Evolutionary conservation across 495 filamentous ascomycete genomes (phyloP), one percentile per base, ranked within the genome.

Genomic region (Hypoxylon crocopeplum): DNA sequence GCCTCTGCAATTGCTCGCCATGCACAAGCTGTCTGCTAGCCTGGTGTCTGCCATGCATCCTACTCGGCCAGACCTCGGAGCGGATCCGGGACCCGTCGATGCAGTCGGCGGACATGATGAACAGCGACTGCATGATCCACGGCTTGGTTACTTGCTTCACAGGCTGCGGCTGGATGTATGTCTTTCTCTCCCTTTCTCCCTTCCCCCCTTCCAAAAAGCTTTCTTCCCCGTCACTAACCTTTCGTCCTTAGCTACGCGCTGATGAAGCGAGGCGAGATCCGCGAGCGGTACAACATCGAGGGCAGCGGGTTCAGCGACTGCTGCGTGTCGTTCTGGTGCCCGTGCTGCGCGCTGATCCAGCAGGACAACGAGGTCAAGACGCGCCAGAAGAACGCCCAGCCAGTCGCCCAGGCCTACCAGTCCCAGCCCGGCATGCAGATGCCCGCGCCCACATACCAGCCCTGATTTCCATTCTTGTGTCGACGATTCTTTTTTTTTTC

Each of bases 241-340:
- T 21, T 33, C 3, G 15, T 0, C 19, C 7, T 45, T 53, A 70
- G 72, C 37, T 62, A 78, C 45, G 54, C 48, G 44, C 79, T 81
- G 71, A 62, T 84, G 55, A 81, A 85, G 66, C 83, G 84, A 30
- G 62, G 67, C 32, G 76, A 82, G 41, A 74, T 85, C 46, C 80
- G 85, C 10, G 59, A 79, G 16, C 72, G 70, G 17, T 83, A 81
- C 69, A 64, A 73, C 50, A 80, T 88, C 69, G 62, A 80, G n/a
- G 84, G 84, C 24, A 77, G 75, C 44, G 73, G 68, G 7, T 72
- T 71, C 69, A 73, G 53, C 29, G 85, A 86, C 62, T 83, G 75
- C 67, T 75, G 78, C 45, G 68, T 71, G 12, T 67, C 76, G 10
- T 84, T 67, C 73, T 86, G 80, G 74, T 82, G 77, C 40, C 77